Conservation (phyloP, 2,329 filamentous ascomycete genomes). For the Amylocarpus encephaloides region DNA sequence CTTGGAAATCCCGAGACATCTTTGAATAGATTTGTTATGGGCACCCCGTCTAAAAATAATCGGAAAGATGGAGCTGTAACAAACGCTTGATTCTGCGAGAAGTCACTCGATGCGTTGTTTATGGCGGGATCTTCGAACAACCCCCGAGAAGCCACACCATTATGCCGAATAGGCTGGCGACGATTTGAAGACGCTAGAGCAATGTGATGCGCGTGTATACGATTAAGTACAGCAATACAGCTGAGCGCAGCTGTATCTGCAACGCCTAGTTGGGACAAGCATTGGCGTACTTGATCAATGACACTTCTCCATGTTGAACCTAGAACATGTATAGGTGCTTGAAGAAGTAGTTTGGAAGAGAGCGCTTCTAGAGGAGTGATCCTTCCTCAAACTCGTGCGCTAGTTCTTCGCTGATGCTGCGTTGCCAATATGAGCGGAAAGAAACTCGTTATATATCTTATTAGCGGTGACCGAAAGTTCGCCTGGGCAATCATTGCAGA, state of each 20-base stretch:
- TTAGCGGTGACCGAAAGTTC: slow-evolving; percentile 36
- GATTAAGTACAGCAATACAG: slow-evolving; percentile 14
- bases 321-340: slow-evolving; percentile 10
- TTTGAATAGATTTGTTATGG: slow-evolving; percentile 11
- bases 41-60: slow-evolving; percentile 11
- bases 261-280: slow-evolving; percentile 9
- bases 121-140: neutral
- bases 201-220: slow-evolving; percentile 12
- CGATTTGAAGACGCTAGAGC: neutral
- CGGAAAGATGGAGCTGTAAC: slow-evolving; percentile 11
- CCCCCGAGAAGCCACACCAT: neutral
- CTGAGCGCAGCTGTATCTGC: slow-evolving; percentile 12
- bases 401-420: slow-evolving; percentile 33
- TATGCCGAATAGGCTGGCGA: neutral
- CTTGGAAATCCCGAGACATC: slow-evolving; percentile 14
- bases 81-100: slow-evolving; percentile 5
- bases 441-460: slow-evolving; percentile 37
- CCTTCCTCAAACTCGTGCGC: slow-evolving; percentile 35
- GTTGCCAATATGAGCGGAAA: slow-evolving; percentile 34
- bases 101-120: neutral
- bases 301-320: slow-evolving; percentile 7
- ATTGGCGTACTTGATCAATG: slow-evolving; percentile 10
- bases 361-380: slow-evolving; percentile 32
- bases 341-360: slow-evolving; percentile 33
- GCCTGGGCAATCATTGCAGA: slow-evolving; percentile 38